Base-by-base conservation (phyloP, 2,329 filamentous ascomycete genomes). In the Cladobotryum mycophilum region DNA sequence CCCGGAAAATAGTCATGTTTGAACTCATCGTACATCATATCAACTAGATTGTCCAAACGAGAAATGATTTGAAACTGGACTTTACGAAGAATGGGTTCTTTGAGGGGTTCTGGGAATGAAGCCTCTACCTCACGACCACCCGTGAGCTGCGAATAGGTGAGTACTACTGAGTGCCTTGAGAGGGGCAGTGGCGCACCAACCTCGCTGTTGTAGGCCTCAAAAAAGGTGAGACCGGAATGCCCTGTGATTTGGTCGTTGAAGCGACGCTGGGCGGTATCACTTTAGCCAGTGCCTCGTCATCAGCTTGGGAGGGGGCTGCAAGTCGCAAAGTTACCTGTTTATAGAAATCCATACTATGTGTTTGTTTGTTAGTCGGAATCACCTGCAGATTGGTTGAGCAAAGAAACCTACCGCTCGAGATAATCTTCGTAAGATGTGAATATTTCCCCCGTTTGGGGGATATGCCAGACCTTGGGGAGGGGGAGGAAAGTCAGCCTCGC, bases 181-280 rank as follows among this genome's bases (percentile, higher is more conserved):
- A 25, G 35, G 15, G 44, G 11, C 11, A 9, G 25, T 15, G 13
- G 33, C 15, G 25, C 46, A 74, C 84, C 57, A 78, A 95, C 89
- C 81, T 96, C 90, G 71, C 89, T 95, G 68, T 88, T 84, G 30
- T 92, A 79, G 22, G 93, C 93, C 59, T 96, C 89, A 63, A 96
- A 96, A 69, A 95, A 99, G 3, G 83, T 92, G 58, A 96, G 76
- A 48, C 86, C 86, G 30, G 90, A 95, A 67, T 95, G 92, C 48
- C 93, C 93, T 12, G 90, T 96, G 58, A 97, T 95, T 66, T 95
- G 88, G 69, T 95, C 96, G 54, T 95, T 96, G 68, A 97, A 99
- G 49, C 86, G 84, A 64, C 84, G 88, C 84, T 92, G 60, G 41
- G 45, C 60, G 53, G 47, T 20, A 53, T 63, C 48, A 60, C 62